Evolutionary conservation across 1,284 basidiomycete genomes (phyloP), one percentile per base, ranked within the genome.

Genomic region (Cryptococcus sp.): DNA sequence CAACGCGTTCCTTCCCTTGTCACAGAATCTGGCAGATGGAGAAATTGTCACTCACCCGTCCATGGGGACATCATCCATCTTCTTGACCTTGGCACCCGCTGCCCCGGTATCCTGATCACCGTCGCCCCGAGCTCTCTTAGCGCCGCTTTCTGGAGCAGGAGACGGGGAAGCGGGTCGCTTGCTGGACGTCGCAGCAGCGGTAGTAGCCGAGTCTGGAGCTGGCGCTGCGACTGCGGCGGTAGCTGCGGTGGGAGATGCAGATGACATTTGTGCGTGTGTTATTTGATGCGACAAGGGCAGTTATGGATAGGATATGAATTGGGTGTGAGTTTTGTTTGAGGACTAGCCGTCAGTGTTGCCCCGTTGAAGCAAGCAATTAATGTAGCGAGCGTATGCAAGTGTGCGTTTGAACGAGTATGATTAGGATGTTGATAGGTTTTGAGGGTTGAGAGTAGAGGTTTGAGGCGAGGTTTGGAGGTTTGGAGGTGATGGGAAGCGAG

Each of bases 11-110:
- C 46, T 4, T 46, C 41, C 22, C 41, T 22, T 22, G 22, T 44
- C 41, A 44, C 41, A 44, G 22, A 44, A 2, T n/a, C 7, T 44
- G 41, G n/a, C 25, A 11, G 19, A 20, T 20, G 38, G 8, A 29
- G 7, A 43, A 29, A 15, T 10, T 2, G 13, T 7, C 4, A 73
- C 74, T 52, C 59, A 76, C 73, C 68, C 66, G 44, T 74, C 68
- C 62, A 69, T 68, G 38, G 67, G 66, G 29, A 63, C 67, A 45
- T 72, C 74, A 5, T 71, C 69, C 73, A 73, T 76, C 63, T 75
- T 76, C 59, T 65, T 65, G 17, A 20, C 56, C 41, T 48, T 37
- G 22, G 38, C 46, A 17, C 46, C 58, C 23, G 34, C 52, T 44
- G 46, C 46, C 53, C 53, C 55, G 25, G 55, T 50, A 23, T 20